These are phyloP conservation scores for Trichomonas gallinae DNA, from an alignment of 208 protist genomes.

Conservation along the genomic window DNA sequence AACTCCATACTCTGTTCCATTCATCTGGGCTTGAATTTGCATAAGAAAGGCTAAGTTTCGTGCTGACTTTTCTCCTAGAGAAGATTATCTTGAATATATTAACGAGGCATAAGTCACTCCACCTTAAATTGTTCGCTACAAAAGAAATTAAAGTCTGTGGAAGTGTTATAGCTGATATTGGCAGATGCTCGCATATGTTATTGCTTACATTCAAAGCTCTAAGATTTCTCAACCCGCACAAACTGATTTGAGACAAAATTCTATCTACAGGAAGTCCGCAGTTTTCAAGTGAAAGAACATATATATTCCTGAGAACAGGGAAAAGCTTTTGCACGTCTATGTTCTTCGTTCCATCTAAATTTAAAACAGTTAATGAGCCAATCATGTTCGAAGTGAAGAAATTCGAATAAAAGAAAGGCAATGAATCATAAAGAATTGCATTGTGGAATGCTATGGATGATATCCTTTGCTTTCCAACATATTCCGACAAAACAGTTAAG, in stretches of 20 bases:
- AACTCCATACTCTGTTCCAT: background rate
- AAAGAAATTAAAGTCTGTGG: background rate
- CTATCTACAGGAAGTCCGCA: background rate
- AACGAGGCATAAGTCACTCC: background rate
- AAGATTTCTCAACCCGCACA: background rate
- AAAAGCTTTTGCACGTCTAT: background rate
- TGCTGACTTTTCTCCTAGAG: background rate
- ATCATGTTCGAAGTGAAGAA: background rate
- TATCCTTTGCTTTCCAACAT: background rate
- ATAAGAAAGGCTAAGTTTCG: background rate
- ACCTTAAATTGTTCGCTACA: background rate
- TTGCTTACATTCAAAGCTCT: background rate
- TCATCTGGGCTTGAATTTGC: background rate
- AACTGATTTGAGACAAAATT: background rate
- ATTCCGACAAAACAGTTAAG: background rate
- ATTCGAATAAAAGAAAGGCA: background rate
- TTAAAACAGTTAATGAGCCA: background rate
- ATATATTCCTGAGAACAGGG: background rate
- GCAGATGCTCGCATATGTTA: background rate
- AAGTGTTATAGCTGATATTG: background rate
- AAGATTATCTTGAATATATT: background rate
- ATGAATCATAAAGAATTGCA: background rate
- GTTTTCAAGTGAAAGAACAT: background rate
- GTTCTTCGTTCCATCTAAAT: background rate
- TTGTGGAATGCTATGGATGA: background rate